phyloP scores from a whole-genome alignment of 2,329 filamentous ascomycete species.

The Cercospora zeae-maydis region DNA sequence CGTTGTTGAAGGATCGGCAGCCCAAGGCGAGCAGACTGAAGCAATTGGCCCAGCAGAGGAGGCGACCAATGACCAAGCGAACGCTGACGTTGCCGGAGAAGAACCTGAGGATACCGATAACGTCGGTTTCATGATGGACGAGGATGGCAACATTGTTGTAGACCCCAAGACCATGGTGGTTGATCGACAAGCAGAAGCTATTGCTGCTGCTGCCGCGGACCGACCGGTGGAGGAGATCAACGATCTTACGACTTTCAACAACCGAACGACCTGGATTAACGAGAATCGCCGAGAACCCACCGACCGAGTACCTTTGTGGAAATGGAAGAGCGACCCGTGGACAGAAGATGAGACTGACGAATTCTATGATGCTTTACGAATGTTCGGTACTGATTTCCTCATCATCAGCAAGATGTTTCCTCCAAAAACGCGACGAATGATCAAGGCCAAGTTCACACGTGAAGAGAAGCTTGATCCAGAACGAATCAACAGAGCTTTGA shows the following conservation, averaged over 20 bases:
- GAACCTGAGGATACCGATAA: slow-evolving; percentile 1
- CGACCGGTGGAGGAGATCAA: slow-evolving; percentile 61
- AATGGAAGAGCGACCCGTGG: slow-evolving; percentile 62
- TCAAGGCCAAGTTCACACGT: slow-evolving; percentile 79
- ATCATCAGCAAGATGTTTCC: slow-evolving; percentile 76
- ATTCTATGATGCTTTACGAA: slow-evolving; percentile 70
- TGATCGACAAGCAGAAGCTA: slow-evolving; percentile 62
- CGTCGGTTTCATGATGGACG: slow-evolving; percentile 51
- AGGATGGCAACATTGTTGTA: slow-evolving; percentile 69
- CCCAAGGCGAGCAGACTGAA: slow-evolving; percentile 7
- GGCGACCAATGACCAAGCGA: background rate
- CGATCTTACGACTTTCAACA: slow-evolving; percentile 70
- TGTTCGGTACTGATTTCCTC: slow-evolving; percentile 80
- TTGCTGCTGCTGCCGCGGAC: slow-evolving; percentile 46
- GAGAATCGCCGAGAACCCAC: slow-evolving; percentile 49
- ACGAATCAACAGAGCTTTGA: slow-evolving; percentile 62
- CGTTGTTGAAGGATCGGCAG: slow-evolving; percentile 7
- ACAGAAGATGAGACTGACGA: slow-evolving; percentile 65
- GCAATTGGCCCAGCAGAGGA: background rate
- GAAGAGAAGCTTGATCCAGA: slow-evolving; percentile 67
- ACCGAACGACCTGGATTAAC: slow-evolving; percentile 65
- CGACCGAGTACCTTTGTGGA: slow-evolving; percentile 43
- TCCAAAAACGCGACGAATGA: slow-evolving; percentile 64
- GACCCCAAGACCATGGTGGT: slow-evolving; percentile 65
- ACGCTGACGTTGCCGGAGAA: slow-evolving; percentile 10